phyloP scores from a whole-genome alignment of 192 early-diverging fungal genomes.

The Gryganskiella cystojenkinii region DNA sequence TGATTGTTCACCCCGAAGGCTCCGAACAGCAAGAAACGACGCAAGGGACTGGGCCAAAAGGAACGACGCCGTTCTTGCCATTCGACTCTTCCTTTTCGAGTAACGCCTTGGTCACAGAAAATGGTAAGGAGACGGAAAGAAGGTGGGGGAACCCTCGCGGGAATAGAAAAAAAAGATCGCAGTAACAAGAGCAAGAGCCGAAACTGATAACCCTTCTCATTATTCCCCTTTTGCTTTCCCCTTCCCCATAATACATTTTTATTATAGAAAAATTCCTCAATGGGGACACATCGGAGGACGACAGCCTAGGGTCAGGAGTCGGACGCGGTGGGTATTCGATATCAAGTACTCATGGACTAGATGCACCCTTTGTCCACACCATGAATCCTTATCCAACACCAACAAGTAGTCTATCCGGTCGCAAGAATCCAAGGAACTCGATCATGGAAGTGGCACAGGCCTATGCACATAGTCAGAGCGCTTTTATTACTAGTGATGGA shows the following conservation, averaged over 20 bases:
- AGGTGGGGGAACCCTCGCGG: too few species aligned
- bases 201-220: not conserved
- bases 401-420: not conserved
- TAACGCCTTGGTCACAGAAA: not conserved
- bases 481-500: not conserved
- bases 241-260: not conserved
- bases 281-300: not conserved
- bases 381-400: constrained; percentile 6
- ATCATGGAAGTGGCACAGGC: constrained; percentile 24
- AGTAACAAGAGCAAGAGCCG: not conserved
- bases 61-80: not conserved
- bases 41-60: too few species aligned
- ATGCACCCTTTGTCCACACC: too few species aligned
- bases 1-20: too few species aligned
- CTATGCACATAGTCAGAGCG: constrained; percentile 20
- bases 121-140: not conserved
- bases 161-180: too few species aligned
- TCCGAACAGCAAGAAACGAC: too few species aligned
- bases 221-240: not conserved
- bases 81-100: not conserved
- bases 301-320: not conserved
- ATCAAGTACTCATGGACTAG: not conserved
- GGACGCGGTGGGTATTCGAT: not conserved
- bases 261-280: not conserved
- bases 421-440: constrained; percentile 6